Evolutionary conservation across 441 rosid species (phyloP).

Genomic region (Flueggea neowawraea): DNA sequence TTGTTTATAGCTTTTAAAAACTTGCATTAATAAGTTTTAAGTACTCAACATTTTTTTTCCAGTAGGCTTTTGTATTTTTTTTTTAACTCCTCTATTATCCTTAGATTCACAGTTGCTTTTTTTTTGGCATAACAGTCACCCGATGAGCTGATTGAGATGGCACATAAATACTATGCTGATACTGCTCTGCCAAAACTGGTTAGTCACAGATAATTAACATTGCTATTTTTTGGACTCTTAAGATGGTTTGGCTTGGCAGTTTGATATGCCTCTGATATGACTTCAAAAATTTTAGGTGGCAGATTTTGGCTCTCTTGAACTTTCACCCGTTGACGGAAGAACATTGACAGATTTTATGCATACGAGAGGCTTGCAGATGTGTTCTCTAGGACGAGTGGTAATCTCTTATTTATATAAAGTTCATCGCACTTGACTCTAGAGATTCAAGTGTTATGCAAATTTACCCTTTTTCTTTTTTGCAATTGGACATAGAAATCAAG

Average conservation of each 20-base stretch:
- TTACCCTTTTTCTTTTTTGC: background rate
- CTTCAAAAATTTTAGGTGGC: conserved; percentile 41
- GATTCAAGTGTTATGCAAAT: background rate
- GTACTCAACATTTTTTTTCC: background rate
- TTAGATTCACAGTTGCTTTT: conserved; percentile 9
- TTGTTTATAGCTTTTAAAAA: background rate
- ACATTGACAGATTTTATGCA: conserved; percentile 74
- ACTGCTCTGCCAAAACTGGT: conserved; percentile 72
- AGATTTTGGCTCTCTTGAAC: conserved; percentile 72
- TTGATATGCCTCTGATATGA: conserved; percentile 9
- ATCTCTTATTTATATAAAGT: background rate
- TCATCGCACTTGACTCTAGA: conserved; percentile 3
- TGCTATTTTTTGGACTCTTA: conserved; percentile 1
- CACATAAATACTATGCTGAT: conserved; percentile 52
- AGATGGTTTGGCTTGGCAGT: conserved; percentile 12
- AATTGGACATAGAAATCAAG: background rate
- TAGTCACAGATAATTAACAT: conserved; percentile 25
- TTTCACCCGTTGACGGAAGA: conserved; percentile 72
- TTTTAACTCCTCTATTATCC: background rate
- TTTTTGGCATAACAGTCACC: conserved; percentile 39
- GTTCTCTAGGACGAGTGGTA: conserved; percentile 63
- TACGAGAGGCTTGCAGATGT: conserved; percentile 65
- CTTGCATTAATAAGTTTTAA: too few species aligned
- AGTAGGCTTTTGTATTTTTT: background rate
- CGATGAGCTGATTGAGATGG: conserved; percentile 54